Evolutionary conservation across 75 land plant genomes (phyloP).

Genomic region (Cryptomeria japonica): DNA sequence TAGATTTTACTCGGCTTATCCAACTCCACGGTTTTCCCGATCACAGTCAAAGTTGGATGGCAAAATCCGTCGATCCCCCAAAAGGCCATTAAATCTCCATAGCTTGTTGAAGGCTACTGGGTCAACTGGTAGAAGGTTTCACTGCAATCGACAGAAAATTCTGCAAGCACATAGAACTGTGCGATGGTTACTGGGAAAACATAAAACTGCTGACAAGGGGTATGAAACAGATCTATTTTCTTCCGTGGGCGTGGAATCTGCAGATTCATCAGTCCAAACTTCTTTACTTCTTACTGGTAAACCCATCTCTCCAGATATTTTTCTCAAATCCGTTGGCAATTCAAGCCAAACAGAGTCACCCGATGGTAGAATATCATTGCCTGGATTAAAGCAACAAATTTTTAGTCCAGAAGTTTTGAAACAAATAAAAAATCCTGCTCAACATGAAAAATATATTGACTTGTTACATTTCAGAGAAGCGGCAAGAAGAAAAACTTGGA

Average conservation of each 20-base stretch:
- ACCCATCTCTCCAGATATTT: neutral
- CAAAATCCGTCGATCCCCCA: conserved; percentile 12
- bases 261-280: neutral
- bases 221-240: conserved; percentile 62
- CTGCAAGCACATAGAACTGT: conserved; percentile 41
- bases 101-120: conserved; percentile 14
- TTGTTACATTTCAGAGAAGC: conserved; percentile 51
- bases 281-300: too few relatives aligned
- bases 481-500: conserved; percentile 20
- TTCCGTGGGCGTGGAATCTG: conserved; percentile 50
- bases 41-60: conserved; percentile 34
- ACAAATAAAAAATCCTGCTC: conserved; percentile 41
- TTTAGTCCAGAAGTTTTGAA: conserved; percentile 74
- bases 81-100: conserved; percentile 17
- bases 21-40: conserved; percentile 47
- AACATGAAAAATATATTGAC: conserved; percentile 75
- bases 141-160: conserved; percentile 24
- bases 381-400: neutral
- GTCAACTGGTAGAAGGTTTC: conserved; percentile 15
- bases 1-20: conserved; percentile 41
- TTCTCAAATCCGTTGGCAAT: neutral
- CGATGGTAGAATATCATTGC: too few relatives aligned
- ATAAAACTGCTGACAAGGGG: conserved; percentile 24
- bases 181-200: conserved; percentile 49
- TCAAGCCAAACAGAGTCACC: too few relatives aligned